Conservation (phyloP, 148 eudicot species). For the Chenopodium suecicum region DNA sequence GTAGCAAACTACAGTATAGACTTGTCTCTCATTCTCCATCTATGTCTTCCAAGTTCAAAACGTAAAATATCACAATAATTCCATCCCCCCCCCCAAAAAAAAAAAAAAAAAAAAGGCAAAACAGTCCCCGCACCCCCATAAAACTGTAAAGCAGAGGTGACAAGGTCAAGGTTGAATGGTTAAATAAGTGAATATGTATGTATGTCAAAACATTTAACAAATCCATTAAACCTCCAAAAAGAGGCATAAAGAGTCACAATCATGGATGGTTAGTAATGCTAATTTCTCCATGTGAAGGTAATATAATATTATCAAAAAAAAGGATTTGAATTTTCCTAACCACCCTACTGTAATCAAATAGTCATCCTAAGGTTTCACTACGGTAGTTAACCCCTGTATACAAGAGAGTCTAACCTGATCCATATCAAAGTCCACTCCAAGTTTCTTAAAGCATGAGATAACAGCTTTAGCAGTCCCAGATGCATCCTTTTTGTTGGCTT, state of each 20-base stretch:
- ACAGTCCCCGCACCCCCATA: not conserved
- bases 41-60: not conserved
- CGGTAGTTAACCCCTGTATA: not conserved
- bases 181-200: not conserved
- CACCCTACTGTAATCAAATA: not conserved
- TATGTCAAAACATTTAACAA: not conserved
- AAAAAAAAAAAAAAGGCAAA: too few species aligned
- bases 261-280: not conserved
- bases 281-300: not conserved
- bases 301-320: not conserved
- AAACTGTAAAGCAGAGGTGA: not conserved
- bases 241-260: not conserved
- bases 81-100: not conserved
- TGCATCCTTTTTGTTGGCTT: slow-evolving; percentile 70
- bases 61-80: not conserved
- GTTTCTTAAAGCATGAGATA: slow-evolving; percentile 86
- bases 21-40: not conserved
- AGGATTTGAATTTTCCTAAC: not conserved
- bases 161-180: not conserved
- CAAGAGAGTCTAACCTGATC: slow-evolving; percentile 51
- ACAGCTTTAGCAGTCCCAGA: slow-evolving; percentile 99
- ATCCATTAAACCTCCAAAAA: not conserved
- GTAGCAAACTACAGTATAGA: not conserved
- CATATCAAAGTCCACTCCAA: slow-evolving; percentile 69
- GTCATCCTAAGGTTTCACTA: not conserved